Conservation (phyloP, 352 stramenopile genomes). For the Globisporangium polare region DNA sequence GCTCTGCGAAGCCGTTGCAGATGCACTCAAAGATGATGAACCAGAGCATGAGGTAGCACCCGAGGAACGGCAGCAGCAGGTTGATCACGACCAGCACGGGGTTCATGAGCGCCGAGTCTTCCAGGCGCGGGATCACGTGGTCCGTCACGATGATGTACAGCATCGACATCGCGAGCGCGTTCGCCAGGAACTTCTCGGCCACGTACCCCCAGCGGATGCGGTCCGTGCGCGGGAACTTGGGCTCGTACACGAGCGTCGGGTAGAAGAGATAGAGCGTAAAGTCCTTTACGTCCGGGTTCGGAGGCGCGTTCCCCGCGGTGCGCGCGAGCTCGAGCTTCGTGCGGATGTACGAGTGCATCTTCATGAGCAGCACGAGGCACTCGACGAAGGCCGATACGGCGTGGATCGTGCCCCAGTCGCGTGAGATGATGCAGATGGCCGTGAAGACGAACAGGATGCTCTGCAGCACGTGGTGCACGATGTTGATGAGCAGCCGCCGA, state of each 20-base stretch:
- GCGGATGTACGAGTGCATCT: slow-evolving; percentile 83
- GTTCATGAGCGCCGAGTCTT: slow-evolving; percentile 58
- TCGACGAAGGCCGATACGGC: slow-evolving; percentile 73
- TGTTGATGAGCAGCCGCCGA: slow-evolving; percentile 55
- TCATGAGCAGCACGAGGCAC: slow-evolving; percentile 73
- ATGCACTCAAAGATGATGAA: slow-evolving; percentile 97
- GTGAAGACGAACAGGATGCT: slow-evolving; percentile 74
- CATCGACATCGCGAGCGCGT: slow-evolving; percentile 73
- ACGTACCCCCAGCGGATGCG: slow-evolving; percentile 86
- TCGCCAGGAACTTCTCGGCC: slow-evolving; percentile 68
- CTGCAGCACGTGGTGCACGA: slow-evolving; percentile 65
- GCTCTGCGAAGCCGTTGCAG: slow-evolving; percentile 94
- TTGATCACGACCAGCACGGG: slow-evolving; percentile 62
- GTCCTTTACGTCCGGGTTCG: slow-evolving; percentile 40
- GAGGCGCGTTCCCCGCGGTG: slow-evolving; percentile 18
- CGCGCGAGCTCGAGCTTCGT: slow-evolving; percentile 64
- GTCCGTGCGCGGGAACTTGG: slow-evolving; percentile 84
- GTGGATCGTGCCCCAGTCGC: slow-evolving; percentile 74
- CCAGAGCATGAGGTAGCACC: slow-evolving; percentile 95
- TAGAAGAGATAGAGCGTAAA: slow-evolving; percentile 70
- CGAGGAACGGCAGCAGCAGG: slow-evolving; percentile 91
- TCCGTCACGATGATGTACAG: slow-evolving; percentile 91
- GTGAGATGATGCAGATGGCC: slow-evolving; percentile 56
- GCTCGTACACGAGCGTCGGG: slow-evolving; percentile 95
- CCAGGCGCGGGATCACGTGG: slow-evolving; percentile 80